Evolutionary conservation across 805 yeast species (phyloP).

Genomic region (Jamesozyma hellenica): DNA sequence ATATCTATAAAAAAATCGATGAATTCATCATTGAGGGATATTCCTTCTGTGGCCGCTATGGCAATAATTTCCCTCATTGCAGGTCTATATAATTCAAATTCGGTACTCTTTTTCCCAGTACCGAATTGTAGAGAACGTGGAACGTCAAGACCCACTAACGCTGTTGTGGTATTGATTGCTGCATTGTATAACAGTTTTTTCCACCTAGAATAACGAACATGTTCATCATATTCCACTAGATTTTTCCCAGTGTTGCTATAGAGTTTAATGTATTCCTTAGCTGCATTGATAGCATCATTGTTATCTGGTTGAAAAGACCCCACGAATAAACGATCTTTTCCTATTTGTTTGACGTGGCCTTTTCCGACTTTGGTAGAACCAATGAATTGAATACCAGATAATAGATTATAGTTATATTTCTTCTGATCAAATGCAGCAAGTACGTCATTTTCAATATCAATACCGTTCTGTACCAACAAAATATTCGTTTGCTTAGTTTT

Average conservation of each 20-base stretch:
- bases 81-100: slow-evolving; percentile 32
- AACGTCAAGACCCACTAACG: slow-evolving; percentile 46
- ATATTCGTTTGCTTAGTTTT: slow-evolving; percentile 32
- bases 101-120: slow-evolving; percentile 29
- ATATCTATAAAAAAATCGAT: slow-evolving; percentile 42
- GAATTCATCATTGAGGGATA: slow-evolving; percentile 37
- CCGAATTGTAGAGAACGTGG: slow-evolving; percentile 41
- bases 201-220: slow-evolving; percentile 47
- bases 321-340: slow-evolving; percentile 40
- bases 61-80: slow-evolving; percentile 55
- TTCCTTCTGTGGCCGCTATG: slow-evolving; percentile 55
- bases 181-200: slow-evolving; percentile 58
- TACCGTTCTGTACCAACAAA: slow-evolving; percentile 57
- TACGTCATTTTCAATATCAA: slow-evolving; percentile 51
- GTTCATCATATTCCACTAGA: slow-evolving; percentile 31
- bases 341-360: slow-evolving; percentile 42
- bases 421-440: slow-evolving; percentile 36
- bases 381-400: slow-evolving; percentile 57
- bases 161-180: slow-evolving; percentile 49
- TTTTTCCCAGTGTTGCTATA: slow-evolving; percentile 37
- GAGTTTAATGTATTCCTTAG: slow-evolving; percentile 32
- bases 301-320: slow-evolving; percentile 41
- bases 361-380: slow-evolving; percentile 43
- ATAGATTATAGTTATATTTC: slow-evolving; percentile 20
- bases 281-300: slow-evolving; percentile 25